phyloP scores from a whole-genome alignment of 371 early-diverging fungal species.

The Rhizopus stolonifer region DNA sequence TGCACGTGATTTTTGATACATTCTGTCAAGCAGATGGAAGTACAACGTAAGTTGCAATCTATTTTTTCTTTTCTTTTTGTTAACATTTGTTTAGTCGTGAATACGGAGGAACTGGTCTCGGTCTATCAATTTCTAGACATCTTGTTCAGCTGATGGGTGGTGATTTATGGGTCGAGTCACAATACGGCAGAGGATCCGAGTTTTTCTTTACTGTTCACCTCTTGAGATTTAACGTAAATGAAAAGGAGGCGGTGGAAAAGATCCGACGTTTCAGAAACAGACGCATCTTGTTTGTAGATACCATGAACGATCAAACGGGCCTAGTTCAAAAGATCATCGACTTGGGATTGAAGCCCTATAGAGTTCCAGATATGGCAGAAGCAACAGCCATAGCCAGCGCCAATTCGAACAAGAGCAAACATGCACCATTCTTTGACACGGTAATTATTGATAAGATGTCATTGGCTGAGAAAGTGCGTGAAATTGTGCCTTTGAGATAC shows the following conservation, averaged over 20 bases:
- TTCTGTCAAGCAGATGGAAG: conserved; percentile 79
- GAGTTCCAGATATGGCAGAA: conserved; percentile 38
- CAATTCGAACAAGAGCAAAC: conserved; percentile 14
- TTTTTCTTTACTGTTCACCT: conserved; percentile 67
- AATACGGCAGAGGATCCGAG: conserved; percentile 63
- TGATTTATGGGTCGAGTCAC: conserved; percentile 70
- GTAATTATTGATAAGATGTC: conserved; percentile 51
- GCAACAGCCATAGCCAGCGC: conserved; percentile 28
- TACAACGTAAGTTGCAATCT: conserved; percentile 62
- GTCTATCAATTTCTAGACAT: conserved; percentile 73
- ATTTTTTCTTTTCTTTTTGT: no score
- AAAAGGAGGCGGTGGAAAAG: conserved; percentile 23
- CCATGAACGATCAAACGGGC: conserved; percentile 31
- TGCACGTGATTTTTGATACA: conserved; percentile 72
- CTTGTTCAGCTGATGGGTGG: conserved; percentile 80
- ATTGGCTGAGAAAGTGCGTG: conserved; percentile 48
- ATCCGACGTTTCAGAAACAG: conserved; percentile 40
- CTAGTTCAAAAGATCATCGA: conserved; percentile 29
- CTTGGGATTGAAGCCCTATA: conserved; percentile 37
- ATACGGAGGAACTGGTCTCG: conserved; percentile 81
- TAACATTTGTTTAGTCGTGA: conserved; percentile 62
- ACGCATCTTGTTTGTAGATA: conserved; percentile 46
- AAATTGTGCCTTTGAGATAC: conserved; percentile 48
- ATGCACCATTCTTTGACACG: conserved; percentile 45
- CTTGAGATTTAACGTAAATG: background rate